A percentile compares a stretch with the other conserved stretches of the same genome.
phyloP scores from a whole-genome alignment of 2,329 filamentous ascomycete species.

The Ascochyta clinopodiicola region DNA sequence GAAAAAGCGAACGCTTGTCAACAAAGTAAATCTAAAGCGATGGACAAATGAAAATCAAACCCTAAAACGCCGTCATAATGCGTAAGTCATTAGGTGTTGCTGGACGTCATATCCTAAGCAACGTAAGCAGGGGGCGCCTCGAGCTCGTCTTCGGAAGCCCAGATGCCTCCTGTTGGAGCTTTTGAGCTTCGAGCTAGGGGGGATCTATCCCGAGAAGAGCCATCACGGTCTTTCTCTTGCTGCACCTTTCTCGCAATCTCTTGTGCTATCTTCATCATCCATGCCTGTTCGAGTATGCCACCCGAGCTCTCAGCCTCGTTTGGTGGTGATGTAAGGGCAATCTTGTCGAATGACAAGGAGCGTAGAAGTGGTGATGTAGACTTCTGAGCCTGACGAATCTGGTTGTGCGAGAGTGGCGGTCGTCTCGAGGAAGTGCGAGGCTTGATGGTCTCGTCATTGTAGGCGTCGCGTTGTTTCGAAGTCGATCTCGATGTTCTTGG shows the following conservation, averaged over 20 bases:
- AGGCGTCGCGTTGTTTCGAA: slow-evolving; percentile 25
- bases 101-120: slow-evolving; percentile 24
- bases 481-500: slow-evolving; percentile 33
- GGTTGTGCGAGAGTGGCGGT: slow-evolving; percentile 39
- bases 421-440: slow-evolving; percentile 26
- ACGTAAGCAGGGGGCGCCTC: slow-evolving; percentile 46
- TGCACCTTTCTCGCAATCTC: slow-evolving; percentile 89
- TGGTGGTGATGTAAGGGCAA: slow-evolving; percentile 27
- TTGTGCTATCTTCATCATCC: slow-evolving; percentile 91
- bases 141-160: slow-evolving; percentile 31
- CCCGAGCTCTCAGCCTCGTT: slow-evolving; percentile 39
- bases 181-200: slow-evolving; percentile 16
- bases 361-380: slow-evolving; percentile 46
- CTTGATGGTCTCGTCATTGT: slow-evolving; percentile 12
- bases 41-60: slow-evolving; percentile 1
- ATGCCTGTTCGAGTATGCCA: slow-evolving; percentile 77
- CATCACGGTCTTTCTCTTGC: slow-evolving; percentile 71
- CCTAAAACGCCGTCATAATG: slow-evolving; percentile 16
- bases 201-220: slow-evolving; percentile 10
- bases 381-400: slow-evolving; percentile 41
- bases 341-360: slow-evolving; percentile 33
- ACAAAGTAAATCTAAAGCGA: slow-evolving; percentile 12
- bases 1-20: slow-evolving; percentile 1
- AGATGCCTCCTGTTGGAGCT: slow-evolving; percentile 29
- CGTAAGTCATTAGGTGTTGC: slow-evolving; percentile 16